phyloP scores from a whole-genome alignment of 257 asterid genomes.

The Marsdenia floribunda region DNA sequence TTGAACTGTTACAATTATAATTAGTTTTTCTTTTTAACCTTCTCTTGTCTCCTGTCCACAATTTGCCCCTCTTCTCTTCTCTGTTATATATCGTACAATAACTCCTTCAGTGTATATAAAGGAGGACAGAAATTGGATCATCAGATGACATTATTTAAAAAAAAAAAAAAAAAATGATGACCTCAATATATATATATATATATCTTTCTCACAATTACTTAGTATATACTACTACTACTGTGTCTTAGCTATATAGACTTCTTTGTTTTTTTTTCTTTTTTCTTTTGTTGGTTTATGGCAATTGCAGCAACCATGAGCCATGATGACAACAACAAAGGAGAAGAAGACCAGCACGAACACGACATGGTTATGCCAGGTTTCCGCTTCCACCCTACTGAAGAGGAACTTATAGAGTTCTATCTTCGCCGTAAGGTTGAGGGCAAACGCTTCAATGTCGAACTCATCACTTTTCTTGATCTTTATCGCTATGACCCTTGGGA shows the following conservation, averaged over 20 bases:
- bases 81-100: not conserved
- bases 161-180: too few relatives aligned
- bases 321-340: not conserved
- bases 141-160: not conserved
- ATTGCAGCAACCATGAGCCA: slow-evolving; percentile 19
- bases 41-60: slow-evolving; percentile 6
- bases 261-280: not conserved
- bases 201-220: not conserved
- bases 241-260: not conserved
- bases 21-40: not conserved
- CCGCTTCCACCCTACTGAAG: slow-evolving; percentile 96
- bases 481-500: slow-evolving; percentile 99
- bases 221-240: not conserved
- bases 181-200: not conserved
- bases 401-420: slow-evolving; percentile 92
- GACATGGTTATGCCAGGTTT: slow-evolving; percentile 98
- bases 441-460: slow-evolving; percentile 91
- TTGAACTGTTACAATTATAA: not conserved
- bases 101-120: not conserved
- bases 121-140: not conserved
- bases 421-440: slow-evolving; percentile 99
- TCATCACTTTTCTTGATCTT: slow-evolving; percentile 88
- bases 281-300: slow-evolving; percentile 12
- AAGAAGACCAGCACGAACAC: slow-evolving; percentile 56
- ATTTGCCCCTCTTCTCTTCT: not conserved